Base-by-base conservation (phyloP, 2,329 filamentous ascomycete genomes). In the Claviceps sp. region DNA sequence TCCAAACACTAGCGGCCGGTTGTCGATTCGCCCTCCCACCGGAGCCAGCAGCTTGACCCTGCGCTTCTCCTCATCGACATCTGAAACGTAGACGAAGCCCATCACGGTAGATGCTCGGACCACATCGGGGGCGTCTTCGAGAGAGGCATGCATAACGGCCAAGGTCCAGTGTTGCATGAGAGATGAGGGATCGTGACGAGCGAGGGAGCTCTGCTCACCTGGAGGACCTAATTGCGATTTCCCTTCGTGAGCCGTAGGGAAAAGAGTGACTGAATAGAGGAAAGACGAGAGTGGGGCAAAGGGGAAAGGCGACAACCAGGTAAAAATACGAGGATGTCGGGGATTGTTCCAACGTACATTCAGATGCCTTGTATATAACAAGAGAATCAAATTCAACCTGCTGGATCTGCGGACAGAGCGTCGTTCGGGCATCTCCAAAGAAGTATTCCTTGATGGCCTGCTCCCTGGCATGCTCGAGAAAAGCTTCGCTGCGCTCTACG, bases 81-180 rank as follows among this genome's bases (percentile, higher is more conserved):
- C 88, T 1, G 88, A 85, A 16, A 97, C 86, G 62, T 95, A 96
- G 34, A 96, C 78, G 62, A 95, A 98, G 0, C 93, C 93, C 77
- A 94, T 85, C 34, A 97, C 83, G 52, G 84, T 85, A 7, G 89
- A 82, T 59, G 90, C 85, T 13, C 88, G 79, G 45, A 97, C 82
- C 1, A 80, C 77, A 47, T 87, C 82, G 6, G 85, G 77, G 1
- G 78, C 71, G 54, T 93, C 88, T 46, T 78, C 82, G 0, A 79
- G 68, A 2, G 79, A 76, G 45, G 86, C 88, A 62, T 89, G 82
- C 67, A 94, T 88, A 50, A 98, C 83, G 0, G 91, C 88, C 8
- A 97, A 71, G 0, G 95, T 77, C 64, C 85, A 86, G 62, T 95
- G 89, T 55, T 88, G 79, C 68, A 97, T 81, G 23, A 78, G 73